phyloP scores from a whole-genome alignment of 2,329 filamentous ascomycete genomes.

The Cladophialophora immunda region DNA sequence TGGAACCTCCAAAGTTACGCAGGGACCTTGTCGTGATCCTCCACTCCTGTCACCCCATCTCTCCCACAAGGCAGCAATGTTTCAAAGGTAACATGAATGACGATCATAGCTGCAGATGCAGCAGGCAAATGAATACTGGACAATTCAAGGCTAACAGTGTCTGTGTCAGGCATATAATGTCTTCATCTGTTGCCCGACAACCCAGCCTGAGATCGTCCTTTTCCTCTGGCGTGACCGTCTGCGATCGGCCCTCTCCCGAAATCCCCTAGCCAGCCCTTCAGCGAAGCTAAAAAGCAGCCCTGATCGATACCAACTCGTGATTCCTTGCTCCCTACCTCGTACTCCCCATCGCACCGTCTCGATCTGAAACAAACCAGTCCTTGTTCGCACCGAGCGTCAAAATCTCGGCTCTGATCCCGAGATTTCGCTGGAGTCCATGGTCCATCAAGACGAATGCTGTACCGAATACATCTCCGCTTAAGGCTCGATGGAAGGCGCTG shows the following conservation, averaged over 20 bases:
- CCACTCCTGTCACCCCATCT: not conserved
- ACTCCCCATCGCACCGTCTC: conserved; percentile 1
- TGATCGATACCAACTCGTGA: not conserved
- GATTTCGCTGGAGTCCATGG: not conserved
- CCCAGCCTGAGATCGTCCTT: not conserved
- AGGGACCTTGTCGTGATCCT: not conserved
- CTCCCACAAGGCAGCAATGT: not conserved
- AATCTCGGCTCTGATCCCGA: not conserved
- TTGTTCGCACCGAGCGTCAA: not conserved
- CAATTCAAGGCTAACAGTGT: not conserved
- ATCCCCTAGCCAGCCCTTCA: not conserved
- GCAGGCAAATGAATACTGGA: not conserved
- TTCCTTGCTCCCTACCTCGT: not conserved
- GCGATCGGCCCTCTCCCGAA: not conserved
- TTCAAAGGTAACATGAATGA: not conserved
- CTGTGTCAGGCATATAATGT: not conserved
- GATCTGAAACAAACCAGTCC: conserved; percentile 3
- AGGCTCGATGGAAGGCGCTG: conserved; percentile 11
- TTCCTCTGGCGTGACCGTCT: not conserved
- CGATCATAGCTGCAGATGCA: not conserved
- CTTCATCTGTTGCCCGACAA: not conserved
- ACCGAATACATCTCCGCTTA: not conserved
- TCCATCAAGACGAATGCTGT: not conserved
- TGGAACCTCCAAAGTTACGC: not conserved
- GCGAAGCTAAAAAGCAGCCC: not conserved